These are phyloP conservation scores for Ophiocordyceps camponoti-leonardi DNA, from an alignment of 2,329 filamentous ascomycete genomes.

Conservation along the genomic window DNA sequence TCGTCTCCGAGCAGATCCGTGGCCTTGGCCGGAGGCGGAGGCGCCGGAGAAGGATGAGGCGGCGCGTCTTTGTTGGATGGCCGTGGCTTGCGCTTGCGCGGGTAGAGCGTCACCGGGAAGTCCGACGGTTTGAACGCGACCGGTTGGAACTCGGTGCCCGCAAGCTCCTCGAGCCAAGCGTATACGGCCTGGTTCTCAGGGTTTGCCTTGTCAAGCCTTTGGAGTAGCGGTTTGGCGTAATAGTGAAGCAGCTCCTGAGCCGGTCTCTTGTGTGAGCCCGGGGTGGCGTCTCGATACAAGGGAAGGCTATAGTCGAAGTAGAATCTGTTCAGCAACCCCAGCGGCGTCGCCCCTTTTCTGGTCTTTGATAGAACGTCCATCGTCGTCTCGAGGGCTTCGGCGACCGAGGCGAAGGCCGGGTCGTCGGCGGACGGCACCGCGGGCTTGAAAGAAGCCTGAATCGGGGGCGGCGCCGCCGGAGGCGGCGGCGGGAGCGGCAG, in stretches of 20 bases:
- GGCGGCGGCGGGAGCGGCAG: not conserved
- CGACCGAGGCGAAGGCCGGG: slow-evolving; percentile 11
- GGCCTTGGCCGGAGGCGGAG: not conserved
- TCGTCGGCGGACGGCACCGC: slow-evolving; percentile 1
- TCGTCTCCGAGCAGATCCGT: not conserved
- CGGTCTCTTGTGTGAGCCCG: slow-evolving; percentile 22
- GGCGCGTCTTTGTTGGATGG: not conserved
- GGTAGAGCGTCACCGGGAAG: slow-evolving; percentile 11
- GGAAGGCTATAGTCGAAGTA: slow-evolving; percentile 17
- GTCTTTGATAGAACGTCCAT: slow-evolving; percentile 4
- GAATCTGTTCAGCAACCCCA: slow-evolving; percentile 10
- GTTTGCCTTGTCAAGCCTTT: slow-evolving; percentile 13
- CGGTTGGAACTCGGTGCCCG: slow-evolving; percentile 10
- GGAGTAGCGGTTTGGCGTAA: slow-evolving; percentile 22
- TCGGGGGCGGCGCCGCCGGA: not conserved
- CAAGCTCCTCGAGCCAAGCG: slow-evolving; percentile 15
- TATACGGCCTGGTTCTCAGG: slow-evolving; percentile 16
- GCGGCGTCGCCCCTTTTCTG: slow-evolving; percentile 6
- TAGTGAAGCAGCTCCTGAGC: slow-evolving; percentile 25
- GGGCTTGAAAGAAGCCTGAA: no score
- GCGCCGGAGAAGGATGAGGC: not conserved
- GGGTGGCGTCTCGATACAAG: slow-evolving; percentile 7
- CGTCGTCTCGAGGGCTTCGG: slow-evolving; percentile 10
- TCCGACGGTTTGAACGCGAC: slow-evolving; percentile 11
- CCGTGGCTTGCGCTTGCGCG: slow-evolving; percentile 6